These are phyloP conservation scores for Alternaria atra DNA, from an alignment of 2,329 filamentous ascomycete genomes.

Conservation along the genomic window DNA sequence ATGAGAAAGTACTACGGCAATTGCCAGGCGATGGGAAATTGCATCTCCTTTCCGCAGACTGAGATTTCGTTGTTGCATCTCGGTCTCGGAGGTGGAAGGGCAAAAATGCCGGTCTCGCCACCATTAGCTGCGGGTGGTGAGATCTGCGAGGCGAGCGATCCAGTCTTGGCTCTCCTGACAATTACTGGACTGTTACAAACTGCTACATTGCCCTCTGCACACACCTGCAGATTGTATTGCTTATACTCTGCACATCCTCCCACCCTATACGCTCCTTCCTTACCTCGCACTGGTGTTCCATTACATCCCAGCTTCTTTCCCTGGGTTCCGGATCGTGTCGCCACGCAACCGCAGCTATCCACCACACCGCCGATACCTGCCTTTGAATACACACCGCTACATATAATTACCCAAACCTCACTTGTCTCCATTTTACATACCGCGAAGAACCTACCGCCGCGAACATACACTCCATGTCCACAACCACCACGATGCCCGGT, in stretches of 20 bases:
- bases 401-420: not conserved
- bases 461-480: slow-evolving; percentile 19
- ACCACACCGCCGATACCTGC: slow-evolving; percentile 1
- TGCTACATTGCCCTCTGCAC: slow-evolving; percentile 14
- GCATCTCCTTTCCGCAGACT: slow-evolving; percentile 16
- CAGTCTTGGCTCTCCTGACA: slow-evolving; percentile 33
- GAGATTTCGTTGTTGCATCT: slow-evolving; percentile 15
- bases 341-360: slow-evolving; percentile 8
- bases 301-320: not conserved
- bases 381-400: not conserved
- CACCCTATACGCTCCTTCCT: slow-evolving; percentile 28
- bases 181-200: slow-evolving; percentile 12
- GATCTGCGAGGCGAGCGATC: slow-evolving; percentile 22
- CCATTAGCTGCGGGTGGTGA: slow-evolving; percentile 30
- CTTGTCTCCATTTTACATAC: not conserved
- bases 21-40: slow-evolving; percentile 19
- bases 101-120: slow-evolving; percentile 30
- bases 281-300: not conserved
- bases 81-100: slow-evolving; percentile 25
- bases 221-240: not conserved
- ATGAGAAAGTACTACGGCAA: slow-evolving; percentile 2
- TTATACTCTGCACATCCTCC: slow-evolving; percentile 6
- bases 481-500: slow-evolving; percentile 70
- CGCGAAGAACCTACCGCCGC: not conserved
- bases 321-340: not conserved